A percentile compares a stretch with the other conserved stretches of the same genome.
Conservation (phyloP, 129 eudicot genomes). For the Silybum marianum region DNA sequence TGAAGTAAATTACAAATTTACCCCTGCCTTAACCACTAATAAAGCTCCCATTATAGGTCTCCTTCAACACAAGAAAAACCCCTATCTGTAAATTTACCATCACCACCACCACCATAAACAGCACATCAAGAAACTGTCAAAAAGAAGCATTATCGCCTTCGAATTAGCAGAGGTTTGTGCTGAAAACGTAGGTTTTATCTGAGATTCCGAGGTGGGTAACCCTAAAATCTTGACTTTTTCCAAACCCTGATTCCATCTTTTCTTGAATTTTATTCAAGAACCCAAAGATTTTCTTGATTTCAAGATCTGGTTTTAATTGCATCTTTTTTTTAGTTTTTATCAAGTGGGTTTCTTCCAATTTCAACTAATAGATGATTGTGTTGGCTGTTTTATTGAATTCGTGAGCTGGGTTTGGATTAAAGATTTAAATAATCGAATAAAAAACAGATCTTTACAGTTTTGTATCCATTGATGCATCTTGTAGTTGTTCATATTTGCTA, state of each 20-base stretch:
- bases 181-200: neutral
- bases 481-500: slow-evolving; percentile 20
- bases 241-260: slow-evolving; percentile 17
- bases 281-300: slow-evolving; percentile 16
- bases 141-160: slow-evolving; percentile 6
- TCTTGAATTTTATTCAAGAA: slow-evolving; percentile 13
- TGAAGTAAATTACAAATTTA: slow-evolving; percentile 18
- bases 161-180: slow-evolving; percentile 24
- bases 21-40: slow-evolving; percentile 16
- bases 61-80: slow-evolving; percentile 17
- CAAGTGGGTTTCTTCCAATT: slow-evolving; percentile 30
- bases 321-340: slow-evolving; percentile 1
- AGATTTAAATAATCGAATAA: slow-evolving; percentile 17
- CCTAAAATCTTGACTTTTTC: slow-evolving; percentile 29
- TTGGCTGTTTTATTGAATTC: slow-evolving; percentile 3
- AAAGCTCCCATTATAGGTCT: slow-evolving; percentile 18
- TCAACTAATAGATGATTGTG: slow-evolving; percentile 16
- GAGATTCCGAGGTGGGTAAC: slow-evolving; percentile 36
- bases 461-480: neutral
- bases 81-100: slow-evolving; percentile 21
- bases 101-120: neutral
- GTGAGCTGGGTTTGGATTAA: slow-evolving; percentile 28
- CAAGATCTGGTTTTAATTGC: slow-evolving; percentile 30
- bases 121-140: slow-evolving; percentile 30
- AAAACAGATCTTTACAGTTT: neutral